phyloP scores from a whole-genome alignment of 345 rosid genomes.

The Firmiana major region DNA sequence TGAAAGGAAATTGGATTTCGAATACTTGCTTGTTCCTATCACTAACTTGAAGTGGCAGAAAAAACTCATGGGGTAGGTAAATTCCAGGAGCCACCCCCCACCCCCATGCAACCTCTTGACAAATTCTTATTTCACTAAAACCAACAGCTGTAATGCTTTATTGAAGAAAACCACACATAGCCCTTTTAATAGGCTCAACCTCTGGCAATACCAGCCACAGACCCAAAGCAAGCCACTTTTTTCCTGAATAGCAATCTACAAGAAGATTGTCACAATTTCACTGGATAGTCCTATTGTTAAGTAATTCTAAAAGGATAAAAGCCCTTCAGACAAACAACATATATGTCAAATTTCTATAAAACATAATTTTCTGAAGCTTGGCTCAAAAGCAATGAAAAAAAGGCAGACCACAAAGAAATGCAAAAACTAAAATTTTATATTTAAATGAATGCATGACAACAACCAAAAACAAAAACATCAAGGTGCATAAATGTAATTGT shows the following conservation, averaged over 20 bases:
- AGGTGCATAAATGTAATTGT: conserved; percentile 1
- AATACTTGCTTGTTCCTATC: not conserved
- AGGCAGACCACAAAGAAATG: conserved; percentile 5
- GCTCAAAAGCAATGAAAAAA: not conserved
- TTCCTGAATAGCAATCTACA: not conserved
- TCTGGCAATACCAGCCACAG: not conserved
- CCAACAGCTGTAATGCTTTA: not conserved
- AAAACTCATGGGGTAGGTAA: not conserved
- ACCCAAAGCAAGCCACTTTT: not conserved
- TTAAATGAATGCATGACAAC: not conserved
- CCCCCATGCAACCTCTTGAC: not conserved
- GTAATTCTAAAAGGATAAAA: not conserved
- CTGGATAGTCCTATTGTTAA: not conserved
- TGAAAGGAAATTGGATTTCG: not conserved
- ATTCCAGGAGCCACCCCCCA: not conserved
- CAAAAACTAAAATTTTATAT: not conserved
- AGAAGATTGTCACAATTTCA: not conserved
- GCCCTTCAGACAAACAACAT: not conserved
- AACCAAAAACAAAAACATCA: not conserved
- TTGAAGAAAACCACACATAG: not conserved
- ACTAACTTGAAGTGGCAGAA: not conserved
- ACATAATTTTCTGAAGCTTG: not conserved
- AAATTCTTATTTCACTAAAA: not conserved
- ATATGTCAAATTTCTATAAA: not conserved
- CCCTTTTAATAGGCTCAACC: not conserved